Conservation (phyloP, 345 rosid genomes). For the Camelina sativa region DNA sequence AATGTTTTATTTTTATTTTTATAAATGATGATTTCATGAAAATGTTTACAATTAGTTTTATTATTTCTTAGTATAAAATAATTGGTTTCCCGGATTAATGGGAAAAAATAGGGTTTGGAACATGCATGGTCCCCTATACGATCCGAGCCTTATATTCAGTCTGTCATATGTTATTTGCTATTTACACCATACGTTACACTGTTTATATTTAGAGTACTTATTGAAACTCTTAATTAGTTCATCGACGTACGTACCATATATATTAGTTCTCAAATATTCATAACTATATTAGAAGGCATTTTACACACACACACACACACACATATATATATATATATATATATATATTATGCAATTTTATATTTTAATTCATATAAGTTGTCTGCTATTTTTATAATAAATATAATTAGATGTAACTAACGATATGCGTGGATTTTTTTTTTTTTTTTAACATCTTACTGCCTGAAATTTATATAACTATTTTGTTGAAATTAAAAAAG, state of each 20-base stretch:
- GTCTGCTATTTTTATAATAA: background rate
- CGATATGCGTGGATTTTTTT: background rate
- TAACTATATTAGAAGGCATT: slow-evolving; percentile 16
- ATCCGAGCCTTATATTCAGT: slow-evolving; percentile 49
- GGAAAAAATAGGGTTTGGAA: slow-evolving; percentile 28
- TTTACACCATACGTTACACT: slow-evolving; percentile 42
- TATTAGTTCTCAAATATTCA: slow-evolving; percentile 4
- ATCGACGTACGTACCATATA: slow-evolving; percentile 11
- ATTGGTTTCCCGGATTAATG: slow-evolving; percentile 28
- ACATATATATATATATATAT: no score
- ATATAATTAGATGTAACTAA: background rate
- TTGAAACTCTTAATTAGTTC: background rate
- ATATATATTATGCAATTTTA: background rate
- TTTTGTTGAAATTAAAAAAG: background rate
- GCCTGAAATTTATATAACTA: background rate
- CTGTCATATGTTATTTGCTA: slow-evolving; percentile 46
- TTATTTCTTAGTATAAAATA: background rate
- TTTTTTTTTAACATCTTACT: no score
- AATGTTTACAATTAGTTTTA: background rate
- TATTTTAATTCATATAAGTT: background rate
- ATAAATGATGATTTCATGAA: slow-evolving; percentile 23
- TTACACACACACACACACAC: background rate
- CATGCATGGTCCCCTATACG: slow-evolving; percentile 43
- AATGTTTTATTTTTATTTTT: background rate
- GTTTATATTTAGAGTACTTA: slow-evolving; percentile 19